Evolutionary conservation across 495 filamentous ascomycete genomes (phyloP).

Genomic region (Cladorrhinum samala): DNA sequence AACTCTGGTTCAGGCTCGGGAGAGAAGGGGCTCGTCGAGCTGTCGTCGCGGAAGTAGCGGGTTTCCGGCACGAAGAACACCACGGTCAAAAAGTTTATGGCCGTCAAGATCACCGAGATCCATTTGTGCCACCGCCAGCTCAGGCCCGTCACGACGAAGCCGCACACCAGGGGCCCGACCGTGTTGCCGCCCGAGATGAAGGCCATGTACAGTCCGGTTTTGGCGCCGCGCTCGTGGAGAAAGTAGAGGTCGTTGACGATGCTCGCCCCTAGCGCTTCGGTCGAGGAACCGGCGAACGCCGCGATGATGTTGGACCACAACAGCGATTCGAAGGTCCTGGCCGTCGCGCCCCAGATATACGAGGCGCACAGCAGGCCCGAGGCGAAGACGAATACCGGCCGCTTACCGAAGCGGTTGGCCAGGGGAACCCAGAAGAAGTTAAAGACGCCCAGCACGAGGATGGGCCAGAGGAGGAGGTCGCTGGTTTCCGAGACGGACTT

Average conservation of each 20-base stretch:
- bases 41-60: slow-evolving; percentile 29
- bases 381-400: slow-evolving; percentile 45
- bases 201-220: slow-evolving; percentile 37
- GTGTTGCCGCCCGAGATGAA: slow-evolving; percentile 36
- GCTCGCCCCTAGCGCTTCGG: slow-evolving; percentile 32
- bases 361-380: slow-evolving; percentile 29
- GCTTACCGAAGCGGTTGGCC: slow-evolving; percentile 49
- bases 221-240: slow-evolving; percentile 35
- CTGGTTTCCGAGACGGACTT: slow-evolving; percentile 22
- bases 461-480: slow-evolving; percentile 28
- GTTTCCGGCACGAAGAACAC: slow-evolving; percentile 37
- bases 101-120: slow-evolving; percentile 28
- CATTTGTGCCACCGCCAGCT: slow-evolving; percentile 38
- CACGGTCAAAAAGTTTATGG: slow-evolving; percentile 29
- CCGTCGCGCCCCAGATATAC: slow-evolving; percentile 28
- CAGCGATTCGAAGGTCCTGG: slow-evolving; percentile 25
- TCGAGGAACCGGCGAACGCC: slow-evolving; percentile 34
- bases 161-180: slow-evolving; percentile 35
- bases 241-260: slow-evolving; percentile 40
- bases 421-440: slow-evolving; percentile 54
- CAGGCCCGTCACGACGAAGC: slow-evolving; percentile 31
- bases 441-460: slow-evolving; percentile 31
- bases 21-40: neutral
- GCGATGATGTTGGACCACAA: slow-evolving; percentile 31
- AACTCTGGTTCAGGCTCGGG: neutral